Conservation (phyloP, 805 yeast species). For the Soucietia sequanensis region DNA sequence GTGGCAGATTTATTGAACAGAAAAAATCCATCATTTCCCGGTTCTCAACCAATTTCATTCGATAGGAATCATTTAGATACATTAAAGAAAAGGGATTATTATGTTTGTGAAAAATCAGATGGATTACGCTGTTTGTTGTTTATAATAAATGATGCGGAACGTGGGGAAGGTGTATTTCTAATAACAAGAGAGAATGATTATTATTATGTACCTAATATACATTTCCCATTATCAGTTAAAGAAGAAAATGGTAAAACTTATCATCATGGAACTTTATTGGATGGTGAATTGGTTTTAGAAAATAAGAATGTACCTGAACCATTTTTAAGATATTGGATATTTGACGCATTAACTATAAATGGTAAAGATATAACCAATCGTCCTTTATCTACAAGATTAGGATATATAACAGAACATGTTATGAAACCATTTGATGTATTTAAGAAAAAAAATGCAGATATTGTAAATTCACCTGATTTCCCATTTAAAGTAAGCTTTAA, state of each 20-base stretch:
- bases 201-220: conserved; percentile 76
- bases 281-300: conserved; percentile 89
- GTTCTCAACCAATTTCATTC: conserved; percentile 95
- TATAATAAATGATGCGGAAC: conserved; percentile 61
- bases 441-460: conserved; percentile 68
- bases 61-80: conserved; percentile 70
- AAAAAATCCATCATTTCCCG: conserved; percentile 68
- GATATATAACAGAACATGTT: conserved; percentile 78
- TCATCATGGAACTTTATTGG: conserved; percentile 87
- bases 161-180: conserved; percentile 85
- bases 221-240: conserved; percentile 62
- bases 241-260: conserved; percentile 51
- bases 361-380: conserved; percentile 69
- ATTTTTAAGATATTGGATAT: conserved; percentile 71
- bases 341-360: conserved; percentile 87
- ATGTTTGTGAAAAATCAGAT: conserved; percentile 94
- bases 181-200: conserved; percentile 89
- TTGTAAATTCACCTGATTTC: conserved; percentile 58
- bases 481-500: conserved; percentile 88
- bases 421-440: conserved; percentile 78
- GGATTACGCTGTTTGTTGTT: conserved; percentile 84
- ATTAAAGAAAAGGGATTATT: conserved; percentile 70
- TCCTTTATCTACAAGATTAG: conserved; percentile 76
- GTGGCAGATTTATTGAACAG: conserved; percentile 63
- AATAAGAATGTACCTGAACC: conserved; percentile 55